Percentiles rank a stretch among this genome's conserved stretches.
Conservation (phyloP, 2,329 filamentous ascomycete genomes). For the Ustulina deusta region DNA sequence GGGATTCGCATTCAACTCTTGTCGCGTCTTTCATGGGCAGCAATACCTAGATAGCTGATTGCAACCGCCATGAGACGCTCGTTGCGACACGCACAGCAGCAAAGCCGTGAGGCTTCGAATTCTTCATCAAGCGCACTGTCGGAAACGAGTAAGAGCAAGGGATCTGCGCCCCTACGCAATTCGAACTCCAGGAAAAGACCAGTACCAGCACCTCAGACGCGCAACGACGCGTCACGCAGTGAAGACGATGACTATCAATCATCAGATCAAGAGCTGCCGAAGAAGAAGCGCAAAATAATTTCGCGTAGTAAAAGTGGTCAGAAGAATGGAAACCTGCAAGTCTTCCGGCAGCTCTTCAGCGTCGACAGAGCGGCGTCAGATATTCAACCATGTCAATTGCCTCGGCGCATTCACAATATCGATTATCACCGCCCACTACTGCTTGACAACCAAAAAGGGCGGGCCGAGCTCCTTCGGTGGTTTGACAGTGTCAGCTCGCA, state of each 20-base stretch:
- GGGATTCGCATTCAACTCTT: background rate
- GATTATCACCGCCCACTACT: constrained; percentile 65
- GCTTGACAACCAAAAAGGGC: constrained; percentile 54
- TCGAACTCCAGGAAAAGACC: constrained; percentile 38
- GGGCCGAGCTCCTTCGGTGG: constrained; percentile 61
- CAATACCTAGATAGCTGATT: background rate
- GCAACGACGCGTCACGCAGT: constrained; percentile 36
- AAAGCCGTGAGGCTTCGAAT: background rate
- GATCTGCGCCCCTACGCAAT: background rate
- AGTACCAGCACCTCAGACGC: constrained; percentile 26
- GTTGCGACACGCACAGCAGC: constrained; percentile 38
- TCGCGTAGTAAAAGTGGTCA: constrained; percentile 29
- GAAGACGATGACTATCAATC: constrained; percentile 40
- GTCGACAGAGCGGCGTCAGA: background rate
- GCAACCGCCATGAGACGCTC: constrained; percentile 48
- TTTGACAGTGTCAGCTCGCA: constrained; percentile 61
- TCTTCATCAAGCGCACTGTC: background rate
- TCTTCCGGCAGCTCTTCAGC: constrained; percentile 45
- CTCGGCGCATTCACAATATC: constrained; percentile 52
- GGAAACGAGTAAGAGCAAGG: constrained; percentile 11
- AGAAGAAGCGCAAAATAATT: constrained; percentile 44
- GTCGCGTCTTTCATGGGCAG: background rate
- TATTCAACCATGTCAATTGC: constrained; percentile 41
- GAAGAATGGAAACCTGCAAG: constrained; percentile 33
- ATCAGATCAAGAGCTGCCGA: constrained; percentile 23